Evolutionary conservation across 148 eudicot species (phyloP).

Genomic region (Cornus suecica): DNA sequence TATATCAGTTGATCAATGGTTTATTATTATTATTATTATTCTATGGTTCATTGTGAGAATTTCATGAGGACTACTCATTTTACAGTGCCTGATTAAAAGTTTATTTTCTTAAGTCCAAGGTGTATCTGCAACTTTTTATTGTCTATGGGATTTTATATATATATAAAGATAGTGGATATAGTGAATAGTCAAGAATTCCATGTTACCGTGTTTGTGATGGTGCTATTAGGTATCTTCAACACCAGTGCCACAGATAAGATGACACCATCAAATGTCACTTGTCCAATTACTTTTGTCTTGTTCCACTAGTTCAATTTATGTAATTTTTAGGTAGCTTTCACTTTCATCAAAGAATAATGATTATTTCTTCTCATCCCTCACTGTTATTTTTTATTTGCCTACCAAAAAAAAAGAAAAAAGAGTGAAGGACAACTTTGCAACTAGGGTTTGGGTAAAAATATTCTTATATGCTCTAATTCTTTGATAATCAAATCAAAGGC

Average conservation of each 20-base stretch:
- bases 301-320: conserved; percentile 4
- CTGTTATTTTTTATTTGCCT: neutral
- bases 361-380: neutral
- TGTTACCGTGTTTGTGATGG: neutral
- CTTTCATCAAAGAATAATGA: neutral
- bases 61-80: too few species aligned
- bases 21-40: too few species aligned
- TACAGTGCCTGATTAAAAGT: neutral
- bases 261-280: conserved; percentile 7
- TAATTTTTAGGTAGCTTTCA: conserved; percentile 11
- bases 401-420: too few species aligned
- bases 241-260: neutral
- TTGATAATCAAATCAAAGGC: neutral
- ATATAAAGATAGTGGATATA: neutral
- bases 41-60: too few species aligned
- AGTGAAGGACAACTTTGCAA: neutral
- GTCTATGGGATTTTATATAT: neutral
- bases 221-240: neutral
- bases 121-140: neutral
- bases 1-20: too few species aligned
- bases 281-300: conserved; percentile 9
- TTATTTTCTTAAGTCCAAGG: neutral
- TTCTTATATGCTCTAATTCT: too few species aligned
- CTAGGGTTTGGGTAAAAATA: neutral
- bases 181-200: neutral